These are phyloP conservation scores for Pythium apleroticum DNA, from an alignment of 352 stramenopile genomes.

Conservation along the genomic window DNA sequence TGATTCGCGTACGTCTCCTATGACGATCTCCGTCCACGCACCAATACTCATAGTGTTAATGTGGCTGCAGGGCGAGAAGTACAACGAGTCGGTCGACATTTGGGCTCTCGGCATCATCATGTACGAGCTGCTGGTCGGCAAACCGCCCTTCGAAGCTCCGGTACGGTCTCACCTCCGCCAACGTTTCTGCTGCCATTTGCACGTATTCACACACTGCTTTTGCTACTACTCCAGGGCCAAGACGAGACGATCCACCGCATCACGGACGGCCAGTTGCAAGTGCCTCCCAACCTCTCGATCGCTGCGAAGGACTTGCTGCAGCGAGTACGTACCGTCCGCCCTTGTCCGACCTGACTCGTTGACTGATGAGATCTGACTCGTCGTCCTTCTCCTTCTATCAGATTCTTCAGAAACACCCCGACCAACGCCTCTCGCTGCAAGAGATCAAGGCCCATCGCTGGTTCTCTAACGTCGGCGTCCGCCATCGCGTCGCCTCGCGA, in stretches of 20 bases:
- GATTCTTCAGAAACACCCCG: slow-evolving; percentile 75
- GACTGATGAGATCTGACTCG: not conserved
- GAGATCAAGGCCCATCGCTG: slow-evolving; percentile 79
- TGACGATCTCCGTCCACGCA: not conserved
- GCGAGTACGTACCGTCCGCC: slow-evolving; percentile 33
- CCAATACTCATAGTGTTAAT: not conserved
- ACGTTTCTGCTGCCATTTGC: not conserved
- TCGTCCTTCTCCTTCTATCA: slow-evolving; percentile 21
- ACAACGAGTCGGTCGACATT: slow-evolving; percentile 98
- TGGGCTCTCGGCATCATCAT: slow-evolving; percentile 99
- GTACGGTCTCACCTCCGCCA: slow-evolving; percentile 30
- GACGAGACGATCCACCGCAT: slow-evolving; percentile 96
- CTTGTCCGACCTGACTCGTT: not conserved
- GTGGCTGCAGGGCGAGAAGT: slow-evolving; percentile 83
- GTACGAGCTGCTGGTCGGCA: slow-evolving; percentile 97
- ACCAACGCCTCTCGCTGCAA: slow-evolving; percentile 55
- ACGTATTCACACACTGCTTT: not conserved
- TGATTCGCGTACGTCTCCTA: slow-evolving; percentile 90
- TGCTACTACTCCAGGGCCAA: slow-evolving; percentile 70
- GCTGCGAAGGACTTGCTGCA: slow-evolving; percentile 74
- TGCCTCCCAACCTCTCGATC: slow-evolving; percentile 70
- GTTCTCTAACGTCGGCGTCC: slow-evolving; percentile 59
- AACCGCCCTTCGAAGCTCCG: slow-evolving; percentile 96
- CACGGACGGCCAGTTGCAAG: slow-evolving; percentile 68
- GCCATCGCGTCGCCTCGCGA: slow-evolving; percentile 43